Base-by-base conservation (phyloP, 768 basidiomycete species). In the Vararia minispora region DNA sequence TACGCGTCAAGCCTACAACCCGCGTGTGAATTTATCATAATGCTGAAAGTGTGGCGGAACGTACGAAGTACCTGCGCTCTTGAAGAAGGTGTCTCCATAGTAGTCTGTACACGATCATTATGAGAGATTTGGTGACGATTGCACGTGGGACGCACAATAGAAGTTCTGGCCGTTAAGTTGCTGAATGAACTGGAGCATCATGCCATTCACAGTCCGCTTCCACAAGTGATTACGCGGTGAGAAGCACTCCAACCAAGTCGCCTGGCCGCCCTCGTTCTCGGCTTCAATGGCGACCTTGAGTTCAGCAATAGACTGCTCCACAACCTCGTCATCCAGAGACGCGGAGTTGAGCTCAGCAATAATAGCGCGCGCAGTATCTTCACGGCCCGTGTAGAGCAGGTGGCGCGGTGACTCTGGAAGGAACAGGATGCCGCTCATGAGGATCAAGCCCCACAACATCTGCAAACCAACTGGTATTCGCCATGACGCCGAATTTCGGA, bases 151-250 rank as follows among this genome's bases (percentile, higher is more conserved):
- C 72, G 44, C 45, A 80, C 79, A 81, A 56, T 80, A 82, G 58
- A 83, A 84, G 53, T 82, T 85, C 56, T 87, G 82, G 11, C 81
- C 82, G 41, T 85, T 81, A 22, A 86, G 57, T 47, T 86, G 82
- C 47, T 86, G 82, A 37, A 87, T 74, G 51, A 85, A 84, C 46
- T 83, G 81, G 30, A 83, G 56, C 76, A 83, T 81, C 76, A 83
- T 81, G n/a, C 83, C 81, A 43, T 84, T 85, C 24, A 64, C 53
- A 11, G 82, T 86, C 38, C 84, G 68, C 56, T 76, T 79, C 74
- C 79, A 83, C 29, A 86, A 56, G 49, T 66, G 59, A 47, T 83
- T 80, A 30, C 73, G 58, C 4, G 68, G 64, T 1, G 78, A 77
- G 66, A 87, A 86, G 56, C 81, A 83, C 53, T 87, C 84, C 20